A percentile compares a stretch with the other conserved stretches of the same genome.
Conservation (phyloP, 1,284 basidiomycete species). For the Malassezia obtusa region DNA sequence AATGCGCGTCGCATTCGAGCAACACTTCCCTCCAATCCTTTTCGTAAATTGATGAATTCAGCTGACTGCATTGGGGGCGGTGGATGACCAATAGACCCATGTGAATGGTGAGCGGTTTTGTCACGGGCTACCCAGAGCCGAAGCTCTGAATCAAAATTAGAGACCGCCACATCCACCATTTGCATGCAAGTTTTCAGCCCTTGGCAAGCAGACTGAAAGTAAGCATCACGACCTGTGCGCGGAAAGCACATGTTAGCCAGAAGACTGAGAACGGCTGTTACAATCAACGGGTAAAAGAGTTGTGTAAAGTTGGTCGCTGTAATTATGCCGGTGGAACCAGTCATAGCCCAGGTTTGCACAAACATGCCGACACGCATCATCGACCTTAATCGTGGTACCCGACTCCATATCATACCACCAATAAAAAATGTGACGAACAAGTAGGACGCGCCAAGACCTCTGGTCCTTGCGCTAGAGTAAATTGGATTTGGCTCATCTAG, state of each 20-base stretch:
- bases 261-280: constrained; percentile 24
- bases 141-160: constrained; percentile 22
- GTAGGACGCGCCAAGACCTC: constrained; percentile 27
- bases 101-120: background rate
- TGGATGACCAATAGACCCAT: background rate
- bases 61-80: background rate
- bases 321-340: constrained; percentile 20
- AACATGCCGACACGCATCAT: constrained; percentile 28
- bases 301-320: constrained; percentile 24
- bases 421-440: constrained; percentile 27
- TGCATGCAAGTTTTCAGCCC: background rate
- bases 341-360: constrained; percentile 26
- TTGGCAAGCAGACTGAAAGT: background rate
- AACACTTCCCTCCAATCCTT: constrained; percentile 7
- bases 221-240: constrained; percentile 19
- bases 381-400: constrained; percentile 27
- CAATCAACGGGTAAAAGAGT: constrained; percentile 28
- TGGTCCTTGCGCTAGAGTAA: constrained; percentile 18
- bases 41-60: constrained; percentile 12
- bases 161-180: constrained; percentile 19
- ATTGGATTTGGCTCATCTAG: constrained; percentile 20
- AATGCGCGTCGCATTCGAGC: constrained; percentile 15
- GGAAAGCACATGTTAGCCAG: constrained; percentile 28
- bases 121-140: background rate
- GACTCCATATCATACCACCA: constrained; percentile 21